Evolutionary conservation across 305 asterid genomes (phyloP), one percentile per base, ranked within the genome.

Genomic region (Fraxinus floribunda): DNA sequence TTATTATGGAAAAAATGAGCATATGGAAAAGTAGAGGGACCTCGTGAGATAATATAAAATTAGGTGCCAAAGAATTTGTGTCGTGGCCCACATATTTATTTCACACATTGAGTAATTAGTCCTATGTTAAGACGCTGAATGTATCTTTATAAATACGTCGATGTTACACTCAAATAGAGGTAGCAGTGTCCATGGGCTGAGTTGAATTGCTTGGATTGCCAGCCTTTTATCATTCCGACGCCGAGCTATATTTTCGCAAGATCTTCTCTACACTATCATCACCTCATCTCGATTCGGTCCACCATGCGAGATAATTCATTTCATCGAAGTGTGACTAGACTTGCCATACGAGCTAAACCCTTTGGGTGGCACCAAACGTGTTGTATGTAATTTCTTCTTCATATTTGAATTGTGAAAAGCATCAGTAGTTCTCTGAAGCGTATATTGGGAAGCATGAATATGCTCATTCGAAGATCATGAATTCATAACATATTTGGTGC

Each of bases 351-450:
- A 57, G 29, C 24, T 57, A 5, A 7, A 15, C 66, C 20, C 3
- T 55, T 15, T n/a, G n/a, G n/a, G n/a, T n/a, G n/a, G n/a, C n/a
- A 8, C 13, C 46, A 39, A 39, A 39, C 46, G 9, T 8, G 13
- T 8, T 1, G 46, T 39, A 39, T 39, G 10, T 39, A 90, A 90
- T 30, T 92, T 88, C 86, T 79, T 1, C 96, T 3, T 88, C 97
- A n/a, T 83, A 94, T 1, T 89, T 94, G 83, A 84, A 75, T 8
- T 39, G 46, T 8, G 46, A 8, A 39, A 39, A 39, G 46, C 46
- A 39, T 39, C 3, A 39, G 46, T 39, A 39, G 46, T 2, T 39
- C 46, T 39, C 46, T 8, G 46, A 39, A 39, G 46, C 46, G 11
- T 8, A 8, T 39, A 8, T 8, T 39, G 46, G 46, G 13, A 39